Conservation (phyloP, 2,329 filamentous ascomycete genomes). For the Sporothrix curviconia region DNA sequence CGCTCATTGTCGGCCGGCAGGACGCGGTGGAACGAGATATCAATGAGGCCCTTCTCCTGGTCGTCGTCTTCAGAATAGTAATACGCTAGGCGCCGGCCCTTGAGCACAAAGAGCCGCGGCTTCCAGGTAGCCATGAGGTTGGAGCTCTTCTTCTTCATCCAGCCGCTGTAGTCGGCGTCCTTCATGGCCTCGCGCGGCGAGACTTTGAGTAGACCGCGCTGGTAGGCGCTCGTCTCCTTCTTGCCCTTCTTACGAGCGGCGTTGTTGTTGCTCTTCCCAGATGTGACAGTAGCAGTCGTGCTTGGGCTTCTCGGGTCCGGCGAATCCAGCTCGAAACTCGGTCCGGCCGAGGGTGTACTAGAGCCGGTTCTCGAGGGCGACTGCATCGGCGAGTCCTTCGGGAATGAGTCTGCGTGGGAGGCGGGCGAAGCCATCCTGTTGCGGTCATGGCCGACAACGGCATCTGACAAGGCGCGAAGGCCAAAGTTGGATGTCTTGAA, state of each 20-base stretch:
- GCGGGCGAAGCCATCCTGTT: slow-evolving; percentile 44
- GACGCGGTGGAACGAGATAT: slow-evolving; percentile 97
- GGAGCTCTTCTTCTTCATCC: slow-evolving; percentile 99
- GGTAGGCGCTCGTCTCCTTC: slow-evolving; percentile 92
- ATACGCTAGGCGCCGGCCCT: slow-evolving; percentile 84
- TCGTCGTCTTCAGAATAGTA: slow-evolving; percentile 92
- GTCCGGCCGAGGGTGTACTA: slow-evolving; percentile 56
- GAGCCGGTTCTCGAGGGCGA: slow-evolving; percentile 74
- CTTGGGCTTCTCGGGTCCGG: slow-evolving; percentile 56
- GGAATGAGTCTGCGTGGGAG: slow-evolving; percentile 43
- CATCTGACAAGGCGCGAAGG: slow-evolving; percentile 80
- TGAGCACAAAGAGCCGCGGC: slow-evolving; percentile 87
- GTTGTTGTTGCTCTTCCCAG: slow-evolving; percentile 34
- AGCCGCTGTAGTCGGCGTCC: slow-evolving; percentile 87
- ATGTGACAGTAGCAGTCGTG: slow-evolving; percentile 41
- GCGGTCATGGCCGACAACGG: slow-evolving; percentile 48
- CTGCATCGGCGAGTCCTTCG: slow-evolving; percentile 46
- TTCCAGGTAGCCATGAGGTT: slow-evolving; percentile 98
- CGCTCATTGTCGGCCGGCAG: slow-evolving; percentile 87
- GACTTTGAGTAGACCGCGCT: slow-evolving; percentile 75
- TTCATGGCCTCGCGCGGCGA: slow-evolving; percentile 75
- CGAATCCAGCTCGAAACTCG: slow-evolving; percentile 74
- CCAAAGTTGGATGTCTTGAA: slow-evolving; percentile 53
- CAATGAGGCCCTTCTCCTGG: slow-evolving; percentile 90
- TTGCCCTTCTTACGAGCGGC: slow-evolving; percentile 64